phyloP scores from a whole-genome alignment of 345 rosid species.

The Hibiscus syriacus region DNA sequence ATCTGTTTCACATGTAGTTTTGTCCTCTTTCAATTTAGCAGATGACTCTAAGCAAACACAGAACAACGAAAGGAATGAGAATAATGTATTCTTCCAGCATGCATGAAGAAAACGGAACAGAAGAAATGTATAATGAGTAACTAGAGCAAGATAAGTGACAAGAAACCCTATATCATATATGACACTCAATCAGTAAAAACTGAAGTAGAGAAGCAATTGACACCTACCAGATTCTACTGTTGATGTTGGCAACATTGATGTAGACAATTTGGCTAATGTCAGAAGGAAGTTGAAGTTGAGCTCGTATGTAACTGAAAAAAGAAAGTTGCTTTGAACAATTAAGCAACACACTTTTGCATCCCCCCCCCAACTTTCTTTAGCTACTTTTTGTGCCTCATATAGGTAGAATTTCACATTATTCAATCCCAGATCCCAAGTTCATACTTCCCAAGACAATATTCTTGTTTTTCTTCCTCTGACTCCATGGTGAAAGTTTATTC shows the following conservation, averaged over 20 bases:
- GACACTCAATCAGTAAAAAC: not conserved
- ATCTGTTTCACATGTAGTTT: conserved; percentile 33
- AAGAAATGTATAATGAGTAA: not conserved
- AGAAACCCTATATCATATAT: not conserved
- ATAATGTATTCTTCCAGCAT: not conserved
- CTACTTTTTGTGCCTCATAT: conserved; percentile 6
- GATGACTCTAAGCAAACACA: conserved; percentile 50
- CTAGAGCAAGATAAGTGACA: not conserved
- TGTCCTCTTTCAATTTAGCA: conserved; percentile 62
- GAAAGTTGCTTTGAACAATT: conserved; percentile 13
- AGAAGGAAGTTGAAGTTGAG: conserved; percentile 23
- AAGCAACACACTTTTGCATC: not conserved
- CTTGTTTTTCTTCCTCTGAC: conserved; percentile 47
- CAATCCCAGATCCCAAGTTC: conserved; percentile 3
- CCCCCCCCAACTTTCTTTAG: not conserved
- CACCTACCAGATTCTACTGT: conserved; percentile 57
- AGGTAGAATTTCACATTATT: not conserved
- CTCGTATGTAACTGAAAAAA: not conserved
- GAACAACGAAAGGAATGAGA: conserved; percentile 16
- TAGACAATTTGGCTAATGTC: conserved; percentile 71
- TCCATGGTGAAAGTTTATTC: conserved; percentile 23
- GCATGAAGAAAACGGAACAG: not conserved
- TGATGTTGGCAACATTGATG: conserved; percentile 41
- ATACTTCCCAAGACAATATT: conserved; percentile 65
- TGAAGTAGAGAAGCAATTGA: not conserved